Evolutionary conservation across 2,329 filamentous ascomycete species (phyloP), one percentile per base, ranked within the genome.

Genomic region (Xylariaceae sp.): DNA sequence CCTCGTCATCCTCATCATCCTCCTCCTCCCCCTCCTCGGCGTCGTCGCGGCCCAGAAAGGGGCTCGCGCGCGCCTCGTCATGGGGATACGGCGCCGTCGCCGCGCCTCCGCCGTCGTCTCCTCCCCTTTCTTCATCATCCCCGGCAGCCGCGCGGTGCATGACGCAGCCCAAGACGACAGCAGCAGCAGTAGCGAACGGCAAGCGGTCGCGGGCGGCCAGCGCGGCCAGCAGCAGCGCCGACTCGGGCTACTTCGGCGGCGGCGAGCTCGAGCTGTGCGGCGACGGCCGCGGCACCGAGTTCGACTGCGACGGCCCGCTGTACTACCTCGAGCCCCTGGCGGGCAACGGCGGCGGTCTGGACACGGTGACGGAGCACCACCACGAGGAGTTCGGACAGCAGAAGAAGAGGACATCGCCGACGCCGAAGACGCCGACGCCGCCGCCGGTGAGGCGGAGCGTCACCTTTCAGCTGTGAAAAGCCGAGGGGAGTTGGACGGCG

Each of bases 371-470:
- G 32, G 43, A 43, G 18, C 37, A 37, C 24, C 12, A 17, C 7
- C 5, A 8, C 14, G 14, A 18, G 16, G 32, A 18, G 27, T 16
- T 25, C 33, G n/a, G 34, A 18, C 16, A 21, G 11, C 9, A 36
- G 8, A 26, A 26, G 4, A 24, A 34, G 29, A 35, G 43, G 13
- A 30, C 15, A 4, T 31, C 32, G 31, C 21, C 15, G 31, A 25
- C 19, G 11, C 23, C 16, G 19, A 21, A 24, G 17, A 21, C 13
- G 5, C 3, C 12, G 9, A 11, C 19, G 15, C 8, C 3, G 3
- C 11, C 19, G 32, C 1, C 23, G 35, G 33, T 36, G 4, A 39
- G 35, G 19, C 35, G 40, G 37, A 47, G 43, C 14, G 37, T 47
- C 8, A 39, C 40, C 6, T 47, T 47, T 14, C 32, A 44, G 18